A percentile compares a stretch with the other conserved stretches of the same genome.
phyloP scores from a whole-genome alignment of 2,329 filamentous ascomycete genomes.

The Venturia aucupariae region DNA sequence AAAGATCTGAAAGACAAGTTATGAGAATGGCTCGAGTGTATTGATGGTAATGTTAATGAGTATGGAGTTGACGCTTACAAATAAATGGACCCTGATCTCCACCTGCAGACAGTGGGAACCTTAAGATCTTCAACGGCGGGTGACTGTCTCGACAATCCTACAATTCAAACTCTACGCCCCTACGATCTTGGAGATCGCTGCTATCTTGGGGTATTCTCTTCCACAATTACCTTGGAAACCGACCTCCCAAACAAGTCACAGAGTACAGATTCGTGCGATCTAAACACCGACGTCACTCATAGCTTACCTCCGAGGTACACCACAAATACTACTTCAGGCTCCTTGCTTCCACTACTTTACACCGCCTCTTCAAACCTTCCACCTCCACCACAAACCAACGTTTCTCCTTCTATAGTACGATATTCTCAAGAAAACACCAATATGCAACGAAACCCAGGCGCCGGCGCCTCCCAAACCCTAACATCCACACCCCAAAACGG shows the following conservation, averaged over 20 bases:
- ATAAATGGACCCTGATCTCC: too few relatives aligned
- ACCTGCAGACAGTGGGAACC: too few relatives aligned
- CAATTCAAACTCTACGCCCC: too few relatives aligned
- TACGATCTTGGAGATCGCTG: background rate
- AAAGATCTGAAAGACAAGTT: too few relatives aligned
- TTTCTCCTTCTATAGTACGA: background rate
- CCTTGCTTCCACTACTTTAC: background rate
- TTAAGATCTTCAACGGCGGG: too few relatives aligned
- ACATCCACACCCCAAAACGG: background rate
- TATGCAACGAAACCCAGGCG: slow-evolving; percentile 1
- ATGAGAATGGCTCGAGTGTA: too few relatives aligned
- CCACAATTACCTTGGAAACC: background rate
- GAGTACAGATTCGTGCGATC: background rate
- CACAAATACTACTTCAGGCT: background rate
- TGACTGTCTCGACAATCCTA: too few relatives aligned
- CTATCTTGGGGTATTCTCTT: background rate
- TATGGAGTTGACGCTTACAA: too few relatives aligned
- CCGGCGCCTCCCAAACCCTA: background rate
- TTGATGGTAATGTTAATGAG: too few relatives aligned
- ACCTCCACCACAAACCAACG: background rate
- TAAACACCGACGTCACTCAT: slow-evolving; percentile 2
- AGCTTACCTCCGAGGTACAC: background rate
- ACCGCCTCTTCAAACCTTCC: background rate
- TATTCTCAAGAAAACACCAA: background rate
- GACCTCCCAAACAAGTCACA: background rate